A percentile compares a stretch with the other conserved stretches of the same genome.
phyloP scores from a whole-genome alignment of 441 rosid species.

The Francoa sonchifolia region DNA sequence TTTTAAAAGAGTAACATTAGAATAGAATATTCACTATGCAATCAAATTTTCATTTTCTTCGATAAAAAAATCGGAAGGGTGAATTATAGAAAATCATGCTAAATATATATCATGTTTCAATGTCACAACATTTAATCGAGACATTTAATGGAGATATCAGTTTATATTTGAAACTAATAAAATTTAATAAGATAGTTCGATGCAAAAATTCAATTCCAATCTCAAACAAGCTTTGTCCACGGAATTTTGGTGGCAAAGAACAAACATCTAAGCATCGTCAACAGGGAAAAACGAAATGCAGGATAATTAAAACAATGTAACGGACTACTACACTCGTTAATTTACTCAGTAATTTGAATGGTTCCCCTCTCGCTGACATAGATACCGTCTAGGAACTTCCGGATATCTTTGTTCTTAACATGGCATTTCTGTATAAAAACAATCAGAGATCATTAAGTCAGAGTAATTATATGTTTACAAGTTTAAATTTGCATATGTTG shows the following conservation, averaged over 20 bases:
- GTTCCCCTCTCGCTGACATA: slow-evolving; percentile 52
- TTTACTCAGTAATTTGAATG: slow-evolving; percentile 14
- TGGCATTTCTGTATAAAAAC: slow-evolving; percentile 57
- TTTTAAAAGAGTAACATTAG: no score
- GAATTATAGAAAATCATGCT: no score
- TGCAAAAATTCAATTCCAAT: slow-evolving; percentile 13
- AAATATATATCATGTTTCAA: no score
- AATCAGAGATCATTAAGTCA: not conserved
- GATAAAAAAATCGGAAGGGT: no score
- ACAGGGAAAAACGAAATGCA: not conserved
- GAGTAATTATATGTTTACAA: not conserved
- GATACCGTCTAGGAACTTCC: slow-evolving; percentile 47
- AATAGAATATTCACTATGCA: no score
- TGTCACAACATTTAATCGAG: no score
- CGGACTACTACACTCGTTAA: not conserved
- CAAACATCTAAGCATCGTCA: not conserved
- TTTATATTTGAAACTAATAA: no score
- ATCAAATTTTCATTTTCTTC: no score
- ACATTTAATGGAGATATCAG: no score
- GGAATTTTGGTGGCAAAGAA: not conserved
- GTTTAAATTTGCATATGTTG: no score
- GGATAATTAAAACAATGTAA: not conserved
- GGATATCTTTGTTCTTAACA: slow-evolving; percentile 79
- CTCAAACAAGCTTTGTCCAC: slow-evolving; percentile 2
- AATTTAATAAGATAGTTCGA: no score